phyloP scores from a whole-genome alignment of 2,329 filamentous ascomycete genomes.

The Pleomassaria siparia region DNA sequence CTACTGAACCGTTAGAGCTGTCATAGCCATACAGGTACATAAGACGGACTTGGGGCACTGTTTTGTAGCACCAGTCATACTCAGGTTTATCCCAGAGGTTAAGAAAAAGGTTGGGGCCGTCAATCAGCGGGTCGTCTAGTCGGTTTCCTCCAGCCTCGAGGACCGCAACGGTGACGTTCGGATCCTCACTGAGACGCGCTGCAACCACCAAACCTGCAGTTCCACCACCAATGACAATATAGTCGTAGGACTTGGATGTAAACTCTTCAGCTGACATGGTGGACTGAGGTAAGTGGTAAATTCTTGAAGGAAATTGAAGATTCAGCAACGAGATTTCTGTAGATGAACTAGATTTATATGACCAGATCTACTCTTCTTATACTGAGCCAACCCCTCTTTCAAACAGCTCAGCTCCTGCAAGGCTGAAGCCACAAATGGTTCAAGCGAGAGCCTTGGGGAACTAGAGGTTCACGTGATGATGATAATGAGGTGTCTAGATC shows the following conservation, averaged over 20 bases:
- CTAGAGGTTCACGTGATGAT: no score
- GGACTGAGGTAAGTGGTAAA: not conserved
- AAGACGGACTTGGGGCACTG: constrained; percentile 29
- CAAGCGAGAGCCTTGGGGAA: not conserved
- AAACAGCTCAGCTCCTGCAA: not conserved
- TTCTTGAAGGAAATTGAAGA: not conserved
- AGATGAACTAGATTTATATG: not conserved
- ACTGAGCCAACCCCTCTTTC: not conserved
- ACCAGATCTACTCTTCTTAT: not conserved
- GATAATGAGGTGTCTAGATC: no score
- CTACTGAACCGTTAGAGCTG: constrained; percentile 14
- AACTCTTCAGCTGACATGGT: constrained; percentile 28
- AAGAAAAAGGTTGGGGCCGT: constrained; percentile 27
- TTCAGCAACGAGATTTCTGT: not conserved
- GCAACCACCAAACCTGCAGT: constrained; percentile 35
- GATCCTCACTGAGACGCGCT: constrained; percentile 29
- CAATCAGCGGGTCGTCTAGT: constrained; percentile 29
- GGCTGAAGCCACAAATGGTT: no score
- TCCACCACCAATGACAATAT: constrained; percentile 29
- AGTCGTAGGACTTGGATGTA: constrained; percentile 26
- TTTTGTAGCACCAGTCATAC: constrained; percentile 35
- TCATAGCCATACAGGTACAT: not conserved
- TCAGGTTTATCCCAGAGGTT: constrained; percentile 30
- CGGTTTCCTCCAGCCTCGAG: constrained; percentile 28
- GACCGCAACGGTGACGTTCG: constrained; percentile 26